These are phyloP conservation scores for Cystobasidium tubakii DNA, from an alignment of 768 basidiomycete genomes.

Conservation along the genomic window DNA sequence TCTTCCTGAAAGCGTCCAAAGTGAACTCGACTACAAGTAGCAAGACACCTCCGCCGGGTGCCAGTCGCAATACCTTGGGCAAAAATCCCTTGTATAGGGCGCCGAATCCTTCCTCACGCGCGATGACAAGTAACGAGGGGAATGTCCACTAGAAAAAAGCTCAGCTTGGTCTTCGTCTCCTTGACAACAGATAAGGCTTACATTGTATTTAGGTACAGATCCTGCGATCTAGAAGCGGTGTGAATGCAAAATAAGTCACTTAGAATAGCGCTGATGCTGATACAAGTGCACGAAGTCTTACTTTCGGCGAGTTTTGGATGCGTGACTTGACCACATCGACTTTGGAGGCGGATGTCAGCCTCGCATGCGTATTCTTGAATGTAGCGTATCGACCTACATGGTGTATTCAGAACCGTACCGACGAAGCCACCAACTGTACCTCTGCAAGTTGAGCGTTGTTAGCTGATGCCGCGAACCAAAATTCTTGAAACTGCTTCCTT, in stretches of 20 bases:
- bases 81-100: constrained; percentile 93
- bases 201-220: constrained; percentile 73
- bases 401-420: constrained; percentile 67
- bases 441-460: not conserved
- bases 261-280: not conserved
- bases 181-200: not conserved
- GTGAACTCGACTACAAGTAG: constrained; percentile 89
- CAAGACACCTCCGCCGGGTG: constrained; percentile 90
- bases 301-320: constrained; percentile 60
- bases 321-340: constrained; percentile 86
- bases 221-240: constrained; percentile 58
- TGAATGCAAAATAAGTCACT: not conserved
- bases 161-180: not conserved
- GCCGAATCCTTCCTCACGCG: constrained; percentile 74
- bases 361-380: not conserved
- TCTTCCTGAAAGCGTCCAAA: constrained; percentile 66
- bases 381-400: constrained; percentile 50
- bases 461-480: not conserved
- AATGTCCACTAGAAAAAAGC: constrained; percentile 63
- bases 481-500: not conserved
- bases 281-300: not conserved
- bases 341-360: constrained; percentile 48
- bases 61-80: constrained; percentile 89
- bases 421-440: constrained; percentile 83
- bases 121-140: constrained; percentile 73